A percentile compares a stretch with the other conserved stretches of the same genome.
These are phyloP conservation scores for Myrmaecium sp. DNA, from an alignment of 2,329 filamentous ascomycete species.

Conservation along the genomic window DNA sequence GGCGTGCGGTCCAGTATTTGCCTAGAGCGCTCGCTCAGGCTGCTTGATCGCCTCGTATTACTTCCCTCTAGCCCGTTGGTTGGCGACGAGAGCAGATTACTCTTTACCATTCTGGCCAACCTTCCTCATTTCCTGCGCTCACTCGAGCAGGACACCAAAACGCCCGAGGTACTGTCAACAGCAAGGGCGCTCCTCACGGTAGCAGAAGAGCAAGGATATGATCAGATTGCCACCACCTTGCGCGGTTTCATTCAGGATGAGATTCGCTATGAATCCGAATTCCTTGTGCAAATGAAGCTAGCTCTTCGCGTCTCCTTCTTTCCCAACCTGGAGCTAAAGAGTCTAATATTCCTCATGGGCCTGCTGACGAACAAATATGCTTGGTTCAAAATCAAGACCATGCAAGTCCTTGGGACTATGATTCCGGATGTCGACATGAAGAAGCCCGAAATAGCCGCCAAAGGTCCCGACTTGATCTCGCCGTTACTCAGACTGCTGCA, in stretches of 20 bases:
- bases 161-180: constrained; percentile 33
- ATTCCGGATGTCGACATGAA: constrained; percentile 89
- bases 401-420: constrained; percentile 72
- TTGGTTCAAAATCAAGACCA: constrained; percentile 86
- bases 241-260: constrained; percentile 51
- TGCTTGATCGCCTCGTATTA: constrained; percentile 61
- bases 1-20: constrained; percentile 76
- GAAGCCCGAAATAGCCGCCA: constrained; percentile 71
- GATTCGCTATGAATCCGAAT: constrained; percentile 54
- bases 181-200: constrained; percentile 55
- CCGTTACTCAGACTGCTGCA: constrained; percentile 77
- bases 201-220: constrained; percentile 54
- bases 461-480: constrained; percentile 89
- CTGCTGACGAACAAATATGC: constrained; percentile 73
- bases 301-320: constrained; percentile 67
- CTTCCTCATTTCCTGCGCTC: constrained; percentile 69
- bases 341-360: constrained; percentile 79
- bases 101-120: constrained; percentile 83
- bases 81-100: constrained; percentile 63
- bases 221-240: constrained; percentile 50
- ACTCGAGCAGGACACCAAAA: constrained; percentile 48
- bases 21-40: constrained; percentile 57
- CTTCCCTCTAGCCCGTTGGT: constrained; percentile 67
- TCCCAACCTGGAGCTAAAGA: constrained; percentile 64
- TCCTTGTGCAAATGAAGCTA: constrained; percentile 55